Conservation (phyloP, 2,329 filamentous ascomycete species). For the Trichoderma breve region DNA sequence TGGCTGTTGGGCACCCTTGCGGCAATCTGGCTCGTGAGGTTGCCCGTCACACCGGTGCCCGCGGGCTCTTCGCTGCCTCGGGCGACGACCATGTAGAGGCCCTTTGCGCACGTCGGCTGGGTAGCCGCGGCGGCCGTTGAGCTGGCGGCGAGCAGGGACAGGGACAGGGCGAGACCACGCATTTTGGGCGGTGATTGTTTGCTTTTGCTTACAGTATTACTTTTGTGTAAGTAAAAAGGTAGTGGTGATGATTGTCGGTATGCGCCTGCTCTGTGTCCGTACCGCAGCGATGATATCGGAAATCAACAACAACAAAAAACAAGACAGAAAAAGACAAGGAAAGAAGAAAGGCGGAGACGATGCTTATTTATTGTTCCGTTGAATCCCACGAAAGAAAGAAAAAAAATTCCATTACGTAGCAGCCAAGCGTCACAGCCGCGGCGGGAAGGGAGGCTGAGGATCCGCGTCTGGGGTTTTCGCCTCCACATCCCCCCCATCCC, state of each 20-base stretch:
- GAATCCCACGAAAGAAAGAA: not conserved
- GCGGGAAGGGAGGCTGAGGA: conserved; percentile 7
- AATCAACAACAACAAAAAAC: not conserved
- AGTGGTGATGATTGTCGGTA: not conserved
- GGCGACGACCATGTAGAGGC: conserved; percentile 41
- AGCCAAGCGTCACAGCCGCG: conserved; percentile 8
- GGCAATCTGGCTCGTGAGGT: conserved; percentile 34
- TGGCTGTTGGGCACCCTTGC: conserved; percentile 35
- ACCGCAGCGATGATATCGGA: not conserved
- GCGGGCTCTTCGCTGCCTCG: conserved; percentile 38
- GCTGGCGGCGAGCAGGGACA: conserved; percentile 19
- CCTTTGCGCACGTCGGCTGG: conserved; percentile 33
- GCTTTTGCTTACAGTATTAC: not conserved
- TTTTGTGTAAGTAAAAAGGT: not conserved
- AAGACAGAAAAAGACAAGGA: not conserved
- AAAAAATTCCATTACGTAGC: conserved; percentile 15
- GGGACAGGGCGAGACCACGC: conserved; percentile 15
- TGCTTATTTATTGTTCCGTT: not conserved
- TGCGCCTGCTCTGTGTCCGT: not conserved
- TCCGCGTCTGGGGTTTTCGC: conserved; percentile 11
- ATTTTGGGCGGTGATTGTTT: conserved; percentile 1
- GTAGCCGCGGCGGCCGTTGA: conserved; percentile 2
- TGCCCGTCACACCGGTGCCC: conserved; percentile 36
- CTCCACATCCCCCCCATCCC: not conserved
- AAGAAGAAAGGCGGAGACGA: not conserved